Conservation (phyloP, 768 basidiomycete species). For the Crassisporium funariophilum region DNA sequence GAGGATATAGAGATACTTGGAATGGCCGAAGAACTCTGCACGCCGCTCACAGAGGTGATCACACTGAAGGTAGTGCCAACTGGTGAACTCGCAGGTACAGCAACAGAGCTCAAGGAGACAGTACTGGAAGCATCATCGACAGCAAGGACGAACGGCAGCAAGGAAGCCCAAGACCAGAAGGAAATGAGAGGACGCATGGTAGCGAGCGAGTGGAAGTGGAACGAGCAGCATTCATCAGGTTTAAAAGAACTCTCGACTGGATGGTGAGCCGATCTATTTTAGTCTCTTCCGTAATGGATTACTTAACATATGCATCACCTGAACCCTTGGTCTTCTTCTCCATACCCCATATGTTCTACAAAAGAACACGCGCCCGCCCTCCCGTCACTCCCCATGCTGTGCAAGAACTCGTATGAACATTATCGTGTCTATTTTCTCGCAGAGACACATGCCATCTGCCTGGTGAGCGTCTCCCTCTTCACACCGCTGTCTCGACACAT, state of each 20-base stretch:
- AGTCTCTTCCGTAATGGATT: background rate
- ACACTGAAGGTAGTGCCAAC: no score
- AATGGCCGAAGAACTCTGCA: background rate
- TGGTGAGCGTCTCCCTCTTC: no score
- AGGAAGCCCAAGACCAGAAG: constrained; percentile 12
- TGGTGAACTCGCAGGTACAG: background rate
- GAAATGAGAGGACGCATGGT: constrained; percentile 11
- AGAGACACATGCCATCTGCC: no score
- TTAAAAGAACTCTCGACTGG: constrained; percentile 12
- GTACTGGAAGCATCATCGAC: background rate
- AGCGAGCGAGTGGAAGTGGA: background rate
- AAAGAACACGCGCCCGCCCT: constrained; percentile 7
- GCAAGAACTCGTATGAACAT: constrained; percentile 4
- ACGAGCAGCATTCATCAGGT: constrained; percentile 2
- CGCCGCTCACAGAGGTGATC: no score
- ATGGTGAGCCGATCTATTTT: constrained; percentile 9
- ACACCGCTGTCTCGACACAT: no score
- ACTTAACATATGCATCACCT: constrained; percentile 8
- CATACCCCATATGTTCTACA: constrained; percentile 6
- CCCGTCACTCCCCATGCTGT: constrained; percentile 6
- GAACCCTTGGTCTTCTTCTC: background rate
- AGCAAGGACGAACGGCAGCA: constrained; percentile 13
- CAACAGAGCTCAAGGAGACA: background rate
- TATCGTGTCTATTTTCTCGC: constrained; percentile 13
- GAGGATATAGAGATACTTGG: background rate